phyloP scores from a whole-genome alignment of 441 rosid species.

The Rhodomyrtus psidioides region DNA sequence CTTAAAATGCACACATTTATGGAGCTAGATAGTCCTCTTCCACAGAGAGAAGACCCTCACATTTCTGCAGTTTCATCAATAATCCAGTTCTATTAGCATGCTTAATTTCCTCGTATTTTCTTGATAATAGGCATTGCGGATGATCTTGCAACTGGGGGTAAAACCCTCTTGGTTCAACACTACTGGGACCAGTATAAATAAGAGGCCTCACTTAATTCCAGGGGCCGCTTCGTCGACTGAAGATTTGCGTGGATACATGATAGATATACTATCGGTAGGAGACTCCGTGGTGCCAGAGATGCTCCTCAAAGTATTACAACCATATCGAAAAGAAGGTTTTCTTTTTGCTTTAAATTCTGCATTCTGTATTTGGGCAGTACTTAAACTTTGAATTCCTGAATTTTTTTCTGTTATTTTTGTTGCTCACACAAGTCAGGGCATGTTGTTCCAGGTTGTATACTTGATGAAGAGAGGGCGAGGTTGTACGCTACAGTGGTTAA shows the following conservation, averaged over 20 bases:
- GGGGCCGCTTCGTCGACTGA: conserved; percentile 60
- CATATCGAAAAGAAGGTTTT: conserved; percentile 78
- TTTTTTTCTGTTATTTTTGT: conserved; percentile 7
- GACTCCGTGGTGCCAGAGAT: conserved; percentile 96
- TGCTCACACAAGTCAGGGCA: neutral
- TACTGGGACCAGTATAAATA: conserved; percentile 55
- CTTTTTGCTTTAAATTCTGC: conserved; percentile 2
- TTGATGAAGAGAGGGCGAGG: conserved; percentile 90
- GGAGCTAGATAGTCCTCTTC: neutral
- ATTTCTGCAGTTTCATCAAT: neutral
- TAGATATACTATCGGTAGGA: conserved; percentile 71
- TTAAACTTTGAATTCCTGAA: conserved; percentile 5
- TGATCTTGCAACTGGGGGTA: conserved; percentile 97
- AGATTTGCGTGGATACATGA: conserved; percentile 88
- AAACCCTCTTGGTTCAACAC: conserved; percentile 97
- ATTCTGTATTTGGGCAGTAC: neutral
- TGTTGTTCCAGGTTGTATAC: conserved; percentile 61
- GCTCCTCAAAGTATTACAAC: conserved; percentile 93
- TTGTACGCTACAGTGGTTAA: conserved; percentile 75
- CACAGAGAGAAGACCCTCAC: neutral
- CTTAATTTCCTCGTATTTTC: conserved; percentile 6
- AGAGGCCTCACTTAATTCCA: conserved; percentile 74
- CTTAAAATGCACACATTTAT: neutral
- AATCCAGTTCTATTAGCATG: neutral
- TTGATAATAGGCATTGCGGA: conserved; percentile 71